phyloP scores from a whole-genome alignment of 352 stramenopile species.

The Pythium myriotylum region DNA sequence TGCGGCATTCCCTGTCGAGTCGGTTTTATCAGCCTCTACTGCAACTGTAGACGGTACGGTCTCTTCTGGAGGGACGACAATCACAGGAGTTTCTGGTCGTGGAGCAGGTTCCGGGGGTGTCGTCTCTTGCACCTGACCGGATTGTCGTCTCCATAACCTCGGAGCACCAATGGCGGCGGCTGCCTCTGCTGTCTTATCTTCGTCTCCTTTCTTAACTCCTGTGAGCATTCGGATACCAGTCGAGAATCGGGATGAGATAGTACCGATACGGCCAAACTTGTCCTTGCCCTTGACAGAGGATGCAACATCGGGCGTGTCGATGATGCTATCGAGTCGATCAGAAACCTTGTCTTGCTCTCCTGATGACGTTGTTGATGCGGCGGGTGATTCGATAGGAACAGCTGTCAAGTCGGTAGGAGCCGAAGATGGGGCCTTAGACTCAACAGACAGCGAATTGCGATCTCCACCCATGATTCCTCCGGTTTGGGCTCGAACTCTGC shows the following conservation, averaged over 20 bases:
- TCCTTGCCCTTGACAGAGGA: conserved; percentile 66
- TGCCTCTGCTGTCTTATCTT: conserved; percentile 24
- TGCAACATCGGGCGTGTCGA: conserved; percentile 29
- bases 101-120: conserved; percentile 5
- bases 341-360: conserved; percentile 10
- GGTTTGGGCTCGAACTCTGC: conserved; percentile 17
- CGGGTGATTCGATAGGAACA: conserved; percentile 16
- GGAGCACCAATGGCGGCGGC: conserved; percentile 22
- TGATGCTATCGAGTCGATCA: conserved; percentile 12
- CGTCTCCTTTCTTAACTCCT: conserved; percentile 17
- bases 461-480: conserved; percentile 27
- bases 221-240: conserved; percentile 62
- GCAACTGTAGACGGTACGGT: not conserved
- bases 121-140: conserved; percentile 13
- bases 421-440: conserved; percentile 1
- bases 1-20: not conserved
- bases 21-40: conserved; percentile 2
- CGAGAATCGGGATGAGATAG: conserved; percentile 76
- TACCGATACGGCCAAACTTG: conserved; percentile 53
- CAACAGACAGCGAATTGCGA: conserved; percentile 1
- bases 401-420: not conserved
- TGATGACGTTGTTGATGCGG: conserved; percentile 6
- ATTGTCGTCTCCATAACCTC: conserved; percentile 18
- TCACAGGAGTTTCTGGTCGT: conserved; percentile 11
- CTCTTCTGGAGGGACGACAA: conserved; percentile 21